Percentiles rank a stretch among this genome's conserved stretches.
Evolutionary conservation across 805 yeast species (phyloP).

Genomic region (Metschnikowia chrysomelidarum): DNA sequence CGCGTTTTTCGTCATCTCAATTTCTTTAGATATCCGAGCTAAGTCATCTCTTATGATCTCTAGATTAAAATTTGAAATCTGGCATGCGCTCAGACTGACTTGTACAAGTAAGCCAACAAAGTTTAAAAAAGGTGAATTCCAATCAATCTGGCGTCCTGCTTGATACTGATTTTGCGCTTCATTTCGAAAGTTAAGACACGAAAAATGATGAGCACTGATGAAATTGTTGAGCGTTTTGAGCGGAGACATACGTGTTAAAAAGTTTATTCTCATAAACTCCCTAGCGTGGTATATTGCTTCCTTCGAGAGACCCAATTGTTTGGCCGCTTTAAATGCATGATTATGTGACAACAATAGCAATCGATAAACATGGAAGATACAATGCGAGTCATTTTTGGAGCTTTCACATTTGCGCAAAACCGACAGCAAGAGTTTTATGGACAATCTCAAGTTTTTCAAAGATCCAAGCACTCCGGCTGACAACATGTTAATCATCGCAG

Average conservation of each 20-base stretch:
- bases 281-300: conserved; percentile 54
- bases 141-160: neutral
- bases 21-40: no score
- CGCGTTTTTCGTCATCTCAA: no score
- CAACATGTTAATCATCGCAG: conserved; percentile 24
- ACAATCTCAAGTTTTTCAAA: conserved; percentile 42
- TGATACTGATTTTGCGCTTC: conserved; percentile 5
- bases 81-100: no score
- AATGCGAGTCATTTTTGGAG: conserved; percentile 19
- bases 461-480: conserved; percentile 26
- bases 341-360: conserved; percentile 39
- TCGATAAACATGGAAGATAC: conserved; percentile 37
- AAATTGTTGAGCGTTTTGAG: conserved; percentile 19
- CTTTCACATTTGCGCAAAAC: conserved; percentile 42
- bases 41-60: no score
- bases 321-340: conserved; percentile 36
- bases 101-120: conserved; percentile 2
- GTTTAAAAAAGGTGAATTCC: conserved; percentile 6
- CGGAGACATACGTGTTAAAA: conserved; percentile 23
- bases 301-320: conserved; percentile 53
- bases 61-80: no score
- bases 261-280: conserved; percentile 46
- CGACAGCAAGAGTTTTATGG: conserved; percentile 53
- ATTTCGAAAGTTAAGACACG: conserved; percentile 16
- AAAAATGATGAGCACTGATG: conserved; percentile 11